phyloP scores from a whole-genome alignment of 1,139 yeast genomes.

The Wickerhamomyces sp. region DNA sequence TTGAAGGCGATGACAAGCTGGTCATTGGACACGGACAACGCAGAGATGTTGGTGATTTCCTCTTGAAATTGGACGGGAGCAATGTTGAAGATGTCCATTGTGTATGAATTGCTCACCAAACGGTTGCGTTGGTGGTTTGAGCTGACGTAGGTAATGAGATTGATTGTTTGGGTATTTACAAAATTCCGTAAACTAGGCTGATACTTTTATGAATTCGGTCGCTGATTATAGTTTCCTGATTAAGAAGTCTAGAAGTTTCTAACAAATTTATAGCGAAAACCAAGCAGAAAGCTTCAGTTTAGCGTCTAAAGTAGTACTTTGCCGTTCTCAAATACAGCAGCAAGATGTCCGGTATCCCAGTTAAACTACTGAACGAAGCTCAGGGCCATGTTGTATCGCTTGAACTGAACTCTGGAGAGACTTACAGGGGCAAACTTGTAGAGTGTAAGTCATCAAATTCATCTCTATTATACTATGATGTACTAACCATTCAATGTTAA shows the following conservation, averaged over 20 bases:
- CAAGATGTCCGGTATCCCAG: slow-evolving; percentile 63
- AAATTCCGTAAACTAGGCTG: too few relatives aligned
- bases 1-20: slow-evolving; percentile 41
- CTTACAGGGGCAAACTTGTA: slow-evolving; percentile 78
- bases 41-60: slow-evolving; percentile 36
- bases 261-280: too few relatives aligned
- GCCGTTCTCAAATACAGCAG: neutral
- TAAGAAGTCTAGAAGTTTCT: slow-evolving; percentile 10
- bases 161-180: neutral
- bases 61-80: slow-evolving; percentile 57
- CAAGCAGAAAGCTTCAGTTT: too few relatives aligned
- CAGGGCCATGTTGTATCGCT: slow-evolving; percentile 82
- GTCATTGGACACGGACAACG: slow-evolving; percentile 43
- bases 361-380: slow-evolving; percentile 82
- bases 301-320: too few relatives aligned
- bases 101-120: slow-evolving; percentile 3
- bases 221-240: slow-evolving; percentile 2
- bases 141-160: too few relatives aligned
- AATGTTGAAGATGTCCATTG: slow-evolving; percentile 23
- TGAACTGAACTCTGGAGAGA: slow-evolving; percentile 81
- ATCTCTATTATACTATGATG: neutral
- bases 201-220: neutral
- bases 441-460: slow-evolving; percentile 40
- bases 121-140: neutral
- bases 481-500: slow-evolving; percentile 12